A percentile compares a stretch with the other conserved stretches of the same genome.
phyloP scores from a whole-genome alignment of 192 early-diverging fungal genomes.

The Backusella tuberculispora region DNA sequence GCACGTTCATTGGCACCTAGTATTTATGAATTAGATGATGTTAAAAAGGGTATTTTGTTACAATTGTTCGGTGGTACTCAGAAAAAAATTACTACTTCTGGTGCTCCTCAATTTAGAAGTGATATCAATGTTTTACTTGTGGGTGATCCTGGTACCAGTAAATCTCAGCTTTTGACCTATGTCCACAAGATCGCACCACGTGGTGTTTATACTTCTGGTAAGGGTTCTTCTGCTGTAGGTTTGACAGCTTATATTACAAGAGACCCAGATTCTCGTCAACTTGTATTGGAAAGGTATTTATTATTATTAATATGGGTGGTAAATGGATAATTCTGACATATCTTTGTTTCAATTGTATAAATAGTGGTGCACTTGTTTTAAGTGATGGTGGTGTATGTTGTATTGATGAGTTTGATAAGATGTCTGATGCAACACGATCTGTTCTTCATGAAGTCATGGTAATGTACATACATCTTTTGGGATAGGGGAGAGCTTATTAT shows the following conservation, averaged over 20 bases:
- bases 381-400: constrained; percentile 96
- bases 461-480: constrained; percentile 32
- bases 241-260: constrained; percentile 94
- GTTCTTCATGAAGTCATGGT: constrained; percentile 97
- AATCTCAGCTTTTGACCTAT: constrained; percentile 92
- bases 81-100: constrained; percentile 75
- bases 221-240: constrained; percentile 95
- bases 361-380: constrained; percentile 90
- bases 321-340: not conserved
- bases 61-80: constrained; percentile 96
- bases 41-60: constrained; percentile 95
- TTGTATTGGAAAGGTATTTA: constrained; percentile 87
- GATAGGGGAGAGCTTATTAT: not conserved
- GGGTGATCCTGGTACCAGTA: constrained; percentile 95
- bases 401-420: constrained; percentile 99
- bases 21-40: constrained; percentile 95
- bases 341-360: not conserved
- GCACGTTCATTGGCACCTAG: constrained; percentile 86
- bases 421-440: constrained; percentile 92
- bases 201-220: constrained; percentile 96
- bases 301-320: not conserved
- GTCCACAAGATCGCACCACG: constrained; percentile 94
- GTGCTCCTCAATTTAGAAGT: constrained; percentile 73
- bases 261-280: constrained; percentile 93
- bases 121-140: constrained; percentile 95